Conservation (phyloP, 2,329 filamentous ascomycete species). For the Pleurostoma richardsiae region DNA sequence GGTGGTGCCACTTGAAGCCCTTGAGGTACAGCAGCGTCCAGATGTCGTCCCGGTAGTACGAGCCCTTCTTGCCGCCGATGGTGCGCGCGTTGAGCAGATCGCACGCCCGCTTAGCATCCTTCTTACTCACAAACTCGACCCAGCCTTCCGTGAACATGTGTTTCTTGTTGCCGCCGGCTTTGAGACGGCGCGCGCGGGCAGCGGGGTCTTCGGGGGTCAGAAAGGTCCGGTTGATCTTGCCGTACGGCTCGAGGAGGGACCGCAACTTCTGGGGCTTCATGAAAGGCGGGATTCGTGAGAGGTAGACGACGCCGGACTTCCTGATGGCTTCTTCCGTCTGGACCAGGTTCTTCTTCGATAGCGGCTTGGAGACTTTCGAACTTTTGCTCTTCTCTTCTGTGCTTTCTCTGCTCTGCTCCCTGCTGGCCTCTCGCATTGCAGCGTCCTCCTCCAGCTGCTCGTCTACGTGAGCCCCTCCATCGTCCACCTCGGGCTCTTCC, state of each 20-base stretch:
- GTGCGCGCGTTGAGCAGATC: slow-evolving; percentile 72
- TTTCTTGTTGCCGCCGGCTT: slow-evolving; percentile 77
- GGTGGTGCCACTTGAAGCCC: slow-evolving; percentile 76
- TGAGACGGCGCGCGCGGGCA: slow-evolving; percentile 61
- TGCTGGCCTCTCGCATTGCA: neutral
- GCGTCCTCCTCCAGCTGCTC: neutral
- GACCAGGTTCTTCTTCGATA: slow-evolving; percentile 65
- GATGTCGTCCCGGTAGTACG: slow-evolving; percentile 79
- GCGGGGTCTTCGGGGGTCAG: slow-evolving; percentile 70
- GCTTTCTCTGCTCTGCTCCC: slow-evolving; percentile 7
- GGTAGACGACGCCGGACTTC: slow-evolving; percentile 76
- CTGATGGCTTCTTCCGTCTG: slow-evolving; percentile 59
- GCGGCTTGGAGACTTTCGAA: slow-evolving; percentile 38
- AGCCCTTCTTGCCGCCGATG: slow-evolving; percentile 79
- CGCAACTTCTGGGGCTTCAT: slow-evolving; percentile 80
- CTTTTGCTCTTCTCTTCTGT: slow-evolving; percentile 11
- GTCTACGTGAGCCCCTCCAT: slow-evolving; percentile 1
- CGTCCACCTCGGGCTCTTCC: slow-evolving; percentile 17
- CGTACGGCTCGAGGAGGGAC: slow-evolving; percentile 70
- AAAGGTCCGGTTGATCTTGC: slow-evolving; percentile 72
- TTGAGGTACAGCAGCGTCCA: slow-evolving; percentile 81
- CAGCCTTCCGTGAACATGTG: slow-evolving; percentile 78
- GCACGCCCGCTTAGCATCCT: slow-evolving; percentile 70
- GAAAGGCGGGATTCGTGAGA: slow-evolving; percentile 80
- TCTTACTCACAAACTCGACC: slow-evolving; percentile 76